Percentiles rank a stretch among this genome's conserved stretches.
Evolutionary conservation across 2,329 filamentous ascomycete species (phyloP).

Genomic region (Fusarium sublunatum): DNA sequence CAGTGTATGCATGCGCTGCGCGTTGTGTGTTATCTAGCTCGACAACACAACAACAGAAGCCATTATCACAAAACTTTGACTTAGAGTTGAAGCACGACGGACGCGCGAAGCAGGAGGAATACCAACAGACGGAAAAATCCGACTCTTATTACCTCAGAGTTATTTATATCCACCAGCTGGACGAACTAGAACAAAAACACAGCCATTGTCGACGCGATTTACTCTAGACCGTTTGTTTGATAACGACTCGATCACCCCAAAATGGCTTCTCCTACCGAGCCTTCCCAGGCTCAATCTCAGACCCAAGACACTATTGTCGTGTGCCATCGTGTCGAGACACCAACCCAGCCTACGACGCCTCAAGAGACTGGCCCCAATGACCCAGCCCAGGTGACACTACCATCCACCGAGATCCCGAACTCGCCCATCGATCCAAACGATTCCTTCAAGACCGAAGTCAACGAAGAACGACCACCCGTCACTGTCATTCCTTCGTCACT

Average conservation of each 20-base stretch:
- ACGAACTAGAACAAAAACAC: not conserved
- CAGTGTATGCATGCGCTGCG: constrained; percentile 28
- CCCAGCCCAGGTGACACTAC: constrained; percentile 65
- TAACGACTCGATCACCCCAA: constrained; percentile 33
- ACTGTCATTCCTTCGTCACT: constrained; percentile 67
- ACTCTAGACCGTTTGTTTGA: constrained; percentile 2
- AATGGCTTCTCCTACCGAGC: constrained; percentile 52
- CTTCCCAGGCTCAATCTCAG: constrained; percentile 48
- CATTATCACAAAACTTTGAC: constrained; percentile 32
- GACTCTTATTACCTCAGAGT: not conserved
- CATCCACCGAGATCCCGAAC: constrained; percentile 66
- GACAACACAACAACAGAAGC: constrained; percentile 32
- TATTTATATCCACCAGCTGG: not conserved
- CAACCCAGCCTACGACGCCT: constrained; percentile 49
- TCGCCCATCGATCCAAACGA: constrained; percentile 63
- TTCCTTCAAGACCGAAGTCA: constrained; percentile 63
- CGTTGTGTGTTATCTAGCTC: constrained; percentile 36
- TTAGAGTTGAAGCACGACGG: constrained; percentile 23
- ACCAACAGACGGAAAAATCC: constrained; percentile 17
- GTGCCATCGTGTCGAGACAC: constrained; percentile 50
- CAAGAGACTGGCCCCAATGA: constrained; percentile 47
- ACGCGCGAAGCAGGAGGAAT: constrained; percentile 20
- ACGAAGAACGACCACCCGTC: constrained; percentile 58
- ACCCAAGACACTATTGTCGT: constrained; percentile 46
- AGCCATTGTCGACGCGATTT: constrained; percentile 31